Evolutionary conservation across 2,329 filamentous ascomycete genomes (phyloP).

Genomic region (Ascochyta viciae-villosae): DNA sequence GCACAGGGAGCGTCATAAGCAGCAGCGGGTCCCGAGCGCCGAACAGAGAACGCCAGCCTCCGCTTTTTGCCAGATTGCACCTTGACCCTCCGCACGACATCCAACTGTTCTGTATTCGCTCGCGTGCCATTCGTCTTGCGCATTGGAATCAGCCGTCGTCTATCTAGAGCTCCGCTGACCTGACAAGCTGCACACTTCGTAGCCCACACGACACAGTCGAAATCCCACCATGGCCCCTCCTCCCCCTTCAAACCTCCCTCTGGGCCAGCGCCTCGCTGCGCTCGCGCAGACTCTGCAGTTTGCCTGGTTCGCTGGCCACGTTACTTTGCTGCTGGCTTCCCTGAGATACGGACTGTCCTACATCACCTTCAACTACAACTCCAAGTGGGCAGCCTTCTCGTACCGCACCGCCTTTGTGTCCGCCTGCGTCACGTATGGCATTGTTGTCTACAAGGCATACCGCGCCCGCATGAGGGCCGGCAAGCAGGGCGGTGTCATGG

Average conservation of each 20-base stretch:
- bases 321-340: constrained; percentile 83
- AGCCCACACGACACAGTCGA: constrained; percentile 39
- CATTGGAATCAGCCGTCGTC: constrained; percentile 23
- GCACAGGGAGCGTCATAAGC: constrained; percentile 35
- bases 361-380: constrained; percentile 86
- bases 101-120: constrained; percentile 24
- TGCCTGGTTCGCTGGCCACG: constrained; percentile 74
- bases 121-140: constrained; percentile 12
- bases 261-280: constrained; percentile 75
- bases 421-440: constrained; percentile 91
- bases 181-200: constrained; percentile 29
- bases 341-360: constrained; percentile 85
- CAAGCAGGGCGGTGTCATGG: constrained; percentile 68
- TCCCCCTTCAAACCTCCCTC: constrained; percentile 71
- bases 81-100: constrained; percentile 25
- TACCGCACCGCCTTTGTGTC: constrained; percentile 92
- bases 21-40: constrained; percentile 39
- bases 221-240: constrained; percentile 71
- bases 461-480: constrained; percentile 81
- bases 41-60: constrained; percentile 37
- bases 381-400: constrained; percentile 76
- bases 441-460: constrained; percentile 98
- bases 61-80: constrained; percentile 47
- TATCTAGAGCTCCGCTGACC: constrained; percentile 36
- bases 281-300: constrained; percentile 93